phyloP scores from a whole-genome alignment of 2,329 filamentous ascomycete genomes.

The Plenodomus lindquistii region DNA sequence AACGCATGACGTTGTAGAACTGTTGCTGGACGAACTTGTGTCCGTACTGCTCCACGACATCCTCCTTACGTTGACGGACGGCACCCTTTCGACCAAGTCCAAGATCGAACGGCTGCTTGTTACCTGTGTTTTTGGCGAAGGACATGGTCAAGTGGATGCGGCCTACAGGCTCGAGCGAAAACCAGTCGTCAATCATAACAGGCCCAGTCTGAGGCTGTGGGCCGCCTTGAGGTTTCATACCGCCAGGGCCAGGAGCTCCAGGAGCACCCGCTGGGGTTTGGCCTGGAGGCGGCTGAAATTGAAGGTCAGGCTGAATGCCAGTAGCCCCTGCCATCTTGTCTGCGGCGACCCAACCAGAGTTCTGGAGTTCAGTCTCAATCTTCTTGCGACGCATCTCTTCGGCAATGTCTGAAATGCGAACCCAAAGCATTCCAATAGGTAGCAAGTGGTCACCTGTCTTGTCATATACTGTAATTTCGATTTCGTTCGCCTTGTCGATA shows the following conservation, averaged over 20 bases:
- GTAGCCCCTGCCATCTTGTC: slow-evolving; percentile 81
- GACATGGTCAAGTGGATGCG: slow-evolving; percentile 89
- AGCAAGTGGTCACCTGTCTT: slow-evolving; percentile 86
- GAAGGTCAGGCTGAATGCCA: slow-evolving; percentile 56
- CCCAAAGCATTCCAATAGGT: slow-evolving; percentile 94
- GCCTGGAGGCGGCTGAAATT: slow-evolving; percentile 56
- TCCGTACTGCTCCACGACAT: slow-evolving; percentile 97
- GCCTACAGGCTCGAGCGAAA: slow-evolving; percentile 91
- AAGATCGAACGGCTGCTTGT: slow-evolving; percentile 79
- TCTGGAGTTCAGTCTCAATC: slow-evolving; percentile 94
- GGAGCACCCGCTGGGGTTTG: slow-evolving; percentile 45
- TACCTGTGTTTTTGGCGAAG: slow-evolving; percentile 88
- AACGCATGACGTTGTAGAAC: slow-evolving; percentile 99
- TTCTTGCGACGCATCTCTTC: slow-evolving; percentile 97
- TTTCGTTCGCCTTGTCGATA: slow-evolving; percentile 98
- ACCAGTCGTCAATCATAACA: slow-evolving; percentile 85
- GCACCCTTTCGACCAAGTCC: slow-evolving; percentile 94
- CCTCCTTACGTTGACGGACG: slow-evolving; percentile 95
- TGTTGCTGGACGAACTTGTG: slow-evolving; percentile 99
- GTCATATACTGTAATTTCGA: slow-evolving; percentile 97
- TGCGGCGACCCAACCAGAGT: slow-evolving; percentile 94
- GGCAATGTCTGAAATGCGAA: slow-evolving; percentile 93
- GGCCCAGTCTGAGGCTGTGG: slow-evolving; percentile 57
- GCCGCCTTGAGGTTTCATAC: slow-evolving; percentile 45
- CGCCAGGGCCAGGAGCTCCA: slow-evolving; percentile 44